phyloP scores from a whole-genome alignment of 495 filamentous ascomycete species.

The Letharia columbiana region DNA sequence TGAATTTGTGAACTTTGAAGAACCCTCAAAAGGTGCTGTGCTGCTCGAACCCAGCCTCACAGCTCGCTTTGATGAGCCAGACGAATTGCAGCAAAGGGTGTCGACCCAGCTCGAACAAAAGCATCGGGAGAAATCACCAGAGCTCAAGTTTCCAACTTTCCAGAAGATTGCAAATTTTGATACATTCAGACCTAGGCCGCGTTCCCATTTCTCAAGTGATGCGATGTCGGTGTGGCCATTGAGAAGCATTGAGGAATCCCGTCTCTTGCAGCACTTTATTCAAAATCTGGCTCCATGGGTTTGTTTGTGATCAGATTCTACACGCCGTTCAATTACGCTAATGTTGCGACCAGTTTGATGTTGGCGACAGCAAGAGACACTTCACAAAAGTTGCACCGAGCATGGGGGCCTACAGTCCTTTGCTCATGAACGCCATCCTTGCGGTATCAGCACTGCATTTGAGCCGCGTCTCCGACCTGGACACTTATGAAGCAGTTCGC shows the following conservation, averaged over 20 bases:
- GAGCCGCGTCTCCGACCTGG: slow-evolving; percentile 7
- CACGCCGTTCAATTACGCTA: background rate
- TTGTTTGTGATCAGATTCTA: background rate
- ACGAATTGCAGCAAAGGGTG: background rate
- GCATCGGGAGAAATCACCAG: background rate
- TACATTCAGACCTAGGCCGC: background rate
- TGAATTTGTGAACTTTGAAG: background rate
- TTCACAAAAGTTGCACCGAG: slow-evolving; percentile 15
- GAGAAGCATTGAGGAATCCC: slow-evolving; percentile 5
- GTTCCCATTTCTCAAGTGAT: background rate
- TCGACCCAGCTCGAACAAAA: background rate
- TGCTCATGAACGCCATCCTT: slow-evolving; percentile 19
- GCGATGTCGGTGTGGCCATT: slow-evolving; percentile 6
- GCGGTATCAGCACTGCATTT: slow-evolving; percentile 16
- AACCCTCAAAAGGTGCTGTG: background rate
- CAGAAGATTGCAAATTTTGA: background rate
- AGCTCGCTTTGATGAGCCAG: background rate
- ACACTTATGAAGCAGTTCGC: slow-evolving; percentile 10
- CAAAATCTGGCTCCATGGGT: slow-evolving; percentile 13
- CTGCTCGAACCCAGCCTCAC: background rate
- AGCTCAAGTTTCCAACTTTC: background rate
- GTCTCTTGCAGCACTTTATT: slow-evolving; percentile 14
- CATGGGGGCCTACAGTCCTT: slow-evolving; percentile 6
- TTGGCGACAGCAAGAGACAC: slow-evolving; percentile 13
- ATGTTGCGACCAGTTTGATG: slow-evolving; percentile 10